Conservation (phyloP, 352 stramenopile species). For the Globisporangium mamillatum region DNA sequence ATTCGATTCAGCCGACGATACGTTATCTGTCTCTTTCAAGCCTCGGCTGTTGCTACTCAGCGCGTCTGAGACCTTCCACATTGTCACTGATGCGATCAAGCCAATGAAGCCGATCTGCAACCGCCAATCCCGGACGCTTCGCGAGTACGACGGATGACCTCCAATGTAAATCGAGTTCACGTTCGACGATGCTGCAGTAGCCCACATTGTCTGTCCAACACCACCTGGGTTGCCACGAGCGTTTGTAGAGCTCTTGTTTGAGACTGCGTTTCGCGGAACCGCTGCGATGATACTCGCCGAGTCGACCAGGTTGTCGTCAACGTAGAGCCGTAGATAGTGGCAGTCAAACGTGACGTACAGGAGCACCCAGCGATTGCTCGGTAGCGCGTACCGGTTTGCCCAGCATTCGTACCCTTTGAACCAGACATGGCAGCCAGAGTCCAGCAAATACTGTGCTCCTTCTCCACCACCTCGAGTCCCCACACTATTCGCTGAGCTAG, state of each 20-base stretch:
- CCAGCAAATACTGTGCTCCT: constrained; percentile 16
- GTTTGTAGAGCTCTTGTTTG: background rate
- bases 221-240: constrained; percentile 12
- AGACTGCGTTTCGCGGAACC: background rate
- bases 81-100: constrained; percentile 27
- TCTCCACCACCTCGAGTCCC: constrained; percentile 3
- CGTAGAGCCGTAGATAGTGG: constrained; percentile 40
- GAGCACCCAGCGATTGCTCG: constrained; percentile 48
- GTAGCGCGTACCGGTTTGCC: constrained; percentile 46
- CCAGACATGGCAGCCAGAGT: constrained; percentile 43
- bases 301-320: constrained; percentile 46
- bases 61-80: constrained; percentile 19
- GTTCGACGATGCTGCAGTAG: constrained; percentile 15
- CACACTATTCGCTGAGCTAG: constrained; percentile 9
- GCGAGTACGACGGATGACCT: constrained; percentile 46
- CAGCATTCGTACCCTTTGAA: constrained; percentile 44
- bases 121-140: constrained; percentile 48
- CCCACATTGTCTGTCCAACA: constrained; percentile 21
- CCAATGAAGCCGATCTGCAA: constrained; percentile 50
- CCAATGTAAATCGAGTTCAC: constrained; percentile 51
- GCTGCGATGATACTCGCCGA: constrained; percentile 32
- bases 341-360: constrained; percentile 49
- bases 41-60: too few species aligned
- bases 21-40: background rate
- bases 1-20: background rate